A percentile compares a stretch with the other conserved stretches of the same genome.
Conservation (phyloP, 2,329 filamentous ascomycete genomes). For the Pseudopithomyces maydicus region DNA sequence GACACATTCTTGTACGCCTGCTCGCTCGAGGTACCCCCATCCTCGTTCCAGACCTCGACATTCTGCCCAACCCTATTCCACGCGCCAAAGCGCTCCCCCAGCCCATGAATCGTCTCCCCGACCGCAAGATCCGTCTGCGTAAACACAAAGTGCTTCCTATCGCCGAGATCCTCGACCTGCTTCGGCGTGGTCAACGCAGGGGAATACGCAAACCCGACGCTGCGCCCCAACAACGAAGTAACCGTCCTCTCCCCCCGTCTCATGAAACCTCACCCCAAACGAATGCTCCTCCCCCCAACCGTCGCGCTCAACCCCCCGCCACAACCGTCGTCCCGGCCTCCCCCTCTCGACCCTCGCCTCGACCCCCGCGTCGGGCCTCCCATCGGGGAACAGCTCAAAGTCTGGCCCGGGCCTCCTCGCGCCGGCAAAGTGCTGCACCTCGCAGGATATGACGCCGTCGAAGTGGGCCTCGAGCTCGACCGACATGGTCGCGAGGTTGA, state of each 20-base stretch:
- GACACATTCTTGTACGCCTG: conserved; percentile 75
- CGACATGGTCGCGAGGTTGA: conserved; percentile 62
- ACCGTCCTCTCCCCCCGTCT: conserved; percentile 56
- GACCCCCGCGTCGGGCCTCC: conserved; percentile 51
- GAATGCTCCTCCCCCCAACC: conserved; percentile 54
- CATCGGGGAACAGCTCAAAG: conserved; percentile 63
- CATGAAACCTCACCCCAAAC: conserved; percentile 63
- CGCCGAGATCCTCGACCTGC: conserved; percentile 58
- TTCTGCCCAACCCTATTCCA: conserved; percentile 78
- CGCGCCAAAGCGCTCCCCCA: conserved; percentile 77
- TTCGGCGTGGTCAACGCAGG: conserved; percentile 59
- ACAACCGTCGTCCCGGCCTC: conserved; percentile 56
- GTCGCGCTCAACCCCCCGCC: conserved; percentile 61
- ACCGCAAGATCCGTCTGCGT: conserved; percentile 54
- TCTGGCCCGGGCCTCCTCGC: conserved; percentile 58
- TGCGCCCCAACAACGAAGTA: conserved; percentile 61
- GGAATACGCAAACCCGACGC: conserved; percentile 62
- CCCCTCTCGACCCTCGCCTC: conserved; percentile 46
- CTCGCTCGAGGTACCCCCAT: conserved; percentile 68
- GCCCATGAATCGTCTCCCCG: conserved; percentile 71
- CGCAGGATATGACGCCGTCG: conserved; percentile 65
- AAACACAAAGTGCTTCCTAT: conserved; percentile 51
- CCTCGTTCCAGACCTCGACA: conserved; percentile 67
- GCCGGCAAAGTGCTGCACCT: conserved; percentile 64
- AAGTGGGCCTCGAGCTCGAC: conserved; percentile 62